Evolutionary conservation across 1,284 basidiomycete genomes (phyloP), one percentile per base, ranked within the genome.

Genomic region (Phenoliferia sp.): DNA sequence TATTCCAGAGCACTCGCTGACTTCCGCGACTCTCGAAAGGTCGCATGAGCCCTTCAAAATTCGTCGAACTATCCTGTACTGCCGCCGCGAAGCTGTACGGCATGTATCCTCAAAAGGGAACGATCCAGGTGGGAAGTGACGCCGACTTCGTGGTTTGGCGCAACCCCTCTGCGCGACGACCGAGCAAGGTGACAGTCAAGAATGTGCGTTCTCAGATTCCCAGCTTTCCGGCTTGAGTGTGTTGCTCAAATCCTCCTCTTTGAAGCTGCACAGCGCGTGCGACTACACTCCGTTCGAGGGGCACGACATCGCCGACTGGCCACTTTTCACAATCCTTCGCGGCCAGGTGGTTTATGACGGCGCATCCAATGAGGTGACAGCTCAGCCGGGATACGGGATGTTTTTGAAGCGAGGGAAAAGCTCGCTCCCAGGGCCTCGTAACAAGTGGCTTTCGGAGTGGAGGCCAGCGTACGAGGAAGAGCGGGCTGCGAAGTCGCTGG

Each of bases 61-160:
- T 76, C 56, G 76, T 77, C 60, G 75, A 76, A 67, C 70, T 76
- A 36, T 76, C 72, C 65, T 76, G 70, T 31, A 69, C 73, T 12
- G 74, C 75, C 35, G 73, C 75, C 5, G 73, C 75, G 1, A 74
- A 73, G 64, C 68, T 65, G 9, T 65, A 69, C 62, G 74, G 75
- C 16, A 72, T 76, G 67, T 76, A 77, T 58, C 72, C 74, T 2
- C 65, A 73, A 34, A 77, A 77, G 65, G 76, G 76, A 1, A 74
- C 73, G 1, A 73, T 77, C 36, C 69, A 68, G 48, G 74, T 74
- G 19, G 76, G 76, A 0, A 73, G 69, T n/a, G 76, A 77, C 54
- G 76, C 76, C 33, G 76, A 77, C 59, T 65, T 77, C 36, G 68
- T 76, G 50, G 72, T 77, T 58, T 77, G 72, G 72, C 69, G 73